Conservation (phyloP, 129 eudicot species). For the Pittosporum tobira region DNA sequence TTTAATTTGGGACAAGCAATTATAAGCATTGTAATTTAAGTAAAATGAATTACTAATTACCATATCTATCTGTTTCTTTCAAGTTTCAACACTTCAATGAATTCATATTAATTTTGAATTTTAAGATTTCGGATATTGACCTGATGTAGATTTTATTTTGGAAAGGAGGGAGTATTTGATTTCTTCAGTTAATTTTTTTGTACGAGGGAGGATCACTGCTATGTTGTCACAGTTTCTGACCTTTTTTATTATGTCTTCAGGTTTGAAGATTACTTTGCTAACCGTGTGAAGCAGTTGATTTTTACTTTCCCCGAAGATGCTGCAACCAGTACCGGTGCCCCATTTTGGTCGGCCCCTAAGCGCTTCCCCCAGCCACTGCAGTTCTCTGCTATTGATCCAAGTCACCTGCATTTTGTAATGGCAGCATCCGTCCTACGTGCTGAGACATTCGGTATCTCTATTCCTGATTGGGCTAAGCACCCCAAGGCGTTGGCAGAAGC, state of each 20-base stretch:
- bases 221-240: neutral
- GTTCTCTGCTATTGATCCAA: constrained; percentile 53
- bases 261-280: constrained; percentile 84
- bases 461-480: constrained; percentile 77
- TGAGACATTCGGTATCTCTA: constrained; percentile 73
- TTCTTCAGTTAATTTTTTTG: constrained; percentile 1
- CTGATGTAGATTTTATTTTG: too few species aligned
- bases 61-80: too few species aligned
- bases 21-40: too few species aligned
- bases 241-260: constrained; percentile 22
- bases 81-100: too few species aligned
- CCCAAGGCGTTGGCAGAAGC: constrained; percentile 67
- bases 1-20: too few species aligned
- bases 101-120: too few species aligned
- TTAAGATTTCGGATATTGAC: too few species aligned
- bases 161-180: too few species aligned
- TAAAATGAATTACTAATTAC: too few species aligned
- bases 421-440: constrained; percentile 81
- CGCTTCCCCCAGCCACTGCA: constrained; percentile 78
- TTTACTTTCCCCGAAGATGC: constrained; percentile 93
- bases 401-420: constrained; percentile 67
- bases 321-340: constrained; percentile 82
- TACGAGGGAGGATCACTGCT: neutral
- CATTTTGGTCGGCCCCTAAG: constrained; percentile 97
- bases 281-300: constrained; percentile 80